phyloP scores from a whole-genome alignment of 352 stramenopile species.

The Globisporangium heterothallicum region DNA sequence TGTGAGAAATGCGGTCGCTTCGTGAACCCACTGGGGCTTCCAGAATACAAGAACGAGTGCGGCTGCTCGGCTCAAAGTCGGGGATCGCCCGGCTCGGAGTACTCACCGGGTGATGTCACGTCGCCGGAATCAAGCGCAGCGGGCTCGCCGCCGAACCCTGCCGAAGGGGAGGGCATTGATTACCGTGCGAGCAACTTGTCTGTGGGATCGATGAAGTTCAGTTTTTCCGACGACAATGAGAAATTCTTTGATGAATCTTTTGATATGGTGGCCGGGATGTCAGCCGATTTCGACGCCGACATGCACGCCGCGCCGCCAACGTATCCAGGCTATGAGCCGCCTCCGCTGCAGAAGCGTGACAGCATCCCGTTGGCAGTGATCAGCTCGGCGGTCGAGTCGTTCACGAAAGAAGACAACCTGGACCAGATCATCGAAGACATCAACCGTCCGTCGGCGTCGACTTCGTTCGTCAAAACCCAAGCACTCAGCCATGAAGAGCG shows the following conservation, averaged over 20 bases:
- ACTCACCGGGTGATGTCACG: conserved; percentile 13
- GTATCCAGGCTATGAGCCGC: conserved; percentile 13
- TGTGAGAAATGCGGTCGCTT: conserved; percentile 76
- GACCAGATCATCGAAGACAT: conserved; percentile 79
- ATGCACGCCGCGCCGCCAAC: background rate
- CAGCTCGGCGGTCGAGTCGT: conserved; percentile 61
- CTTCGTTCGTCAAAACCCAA: conserved; percentile 37
- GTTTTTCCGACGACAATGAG: conserved; percentile 60
- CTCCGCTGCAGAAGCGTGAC: conserved; percentile 40
- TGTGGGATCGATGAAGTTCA: conserved; percentile 66
- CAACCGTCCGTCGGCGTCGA: conserved; percentile 38
- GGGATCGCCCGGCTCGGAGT: conserved; percentile 18
- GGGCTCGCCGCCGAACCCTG: conserved; percentile 18
- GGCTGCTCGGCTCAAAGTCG: conserved; percentile 28
- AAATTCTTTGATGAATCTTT: conserved; percentile 61
- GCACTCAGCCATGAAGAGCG: conserved; percentile 22
- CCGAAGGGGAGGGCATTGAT: conserved; percentile 31
- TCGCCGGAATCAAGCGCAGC: conserved; percentile 14
- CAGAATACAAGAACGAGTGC: conserved; percentile 73
- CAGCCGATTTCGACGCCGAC: background rate
- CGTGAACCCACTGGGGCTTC: conserved; percentile 72
- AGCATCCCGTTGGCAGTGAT: conserved; percentile 68
- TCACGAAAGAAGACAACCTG: conserved; percentile 67
- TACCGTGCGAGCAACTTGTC: conserved; percentile 61
- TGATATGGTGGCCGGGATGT: conserved; percentile 23